Conservation (phyloP, 441 rosid species). For the Macaranga tanarius region DNA sequence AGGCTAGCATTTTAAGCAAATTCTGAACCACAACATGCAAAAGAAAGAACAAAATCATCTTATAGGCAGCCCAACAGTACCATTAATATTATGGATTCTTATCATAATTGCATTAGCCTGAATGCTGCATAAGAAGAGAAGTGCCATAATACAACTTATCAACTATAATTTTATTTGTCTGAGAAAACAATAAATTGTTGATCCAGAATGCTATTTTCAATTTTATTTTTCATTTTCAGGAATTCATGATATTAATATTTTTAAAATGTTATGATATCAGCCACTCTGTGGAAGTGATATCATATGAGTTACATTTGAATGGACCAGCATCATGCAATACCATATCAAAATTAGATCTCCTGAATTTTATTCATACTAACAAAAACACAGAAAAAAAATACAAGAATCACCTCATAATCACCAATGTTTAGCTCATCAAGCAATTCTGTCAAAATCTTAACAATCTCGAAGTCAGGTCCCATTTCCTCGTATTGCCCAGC, state of each 20-base stretch:
- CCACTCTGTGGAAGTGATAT: neutral
- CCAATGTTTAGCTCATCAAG: constrained; percentile 81
- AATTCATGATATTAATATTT: neutral
- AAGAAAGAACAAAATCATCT: neutral
- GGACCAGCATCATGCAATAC: neutral
- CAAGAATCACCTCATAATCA: constrained; percentile 65
- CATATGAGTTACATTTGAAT: neutral
- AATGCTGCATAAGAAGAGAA: neutral
- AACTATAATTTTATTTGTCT: neutral
- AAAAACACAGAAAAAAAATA: neutral
- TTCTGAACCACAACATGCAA: constrained; percentile 1
- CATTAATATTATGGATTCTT: neutral
- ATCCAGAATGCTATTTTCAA: neutral
- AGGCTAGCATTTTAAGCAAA: constrained; percentile 4
- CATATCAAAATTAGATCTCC: neutral
- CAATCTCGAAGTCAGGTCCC: constrained; percentile 92
- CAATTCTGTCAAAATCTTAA: constrained; percentile 74
- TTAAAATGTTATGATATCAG: neutral
- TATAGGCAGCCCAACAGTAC: neutral
- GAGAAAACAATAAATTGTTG: neutral
- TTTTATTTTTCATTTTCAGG: neutral
- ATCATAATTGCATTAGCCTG: neutral
- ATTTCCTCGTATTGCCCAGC: constrained; percentile 83
- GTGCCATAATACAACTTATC: neutral
- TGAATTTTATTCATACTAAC: neutral